These are phyloP conservation scores for Discostella pseudostelligera DNA, from an alignment of 108 stramenopile species.

Conservation along the genomic window DNA sequence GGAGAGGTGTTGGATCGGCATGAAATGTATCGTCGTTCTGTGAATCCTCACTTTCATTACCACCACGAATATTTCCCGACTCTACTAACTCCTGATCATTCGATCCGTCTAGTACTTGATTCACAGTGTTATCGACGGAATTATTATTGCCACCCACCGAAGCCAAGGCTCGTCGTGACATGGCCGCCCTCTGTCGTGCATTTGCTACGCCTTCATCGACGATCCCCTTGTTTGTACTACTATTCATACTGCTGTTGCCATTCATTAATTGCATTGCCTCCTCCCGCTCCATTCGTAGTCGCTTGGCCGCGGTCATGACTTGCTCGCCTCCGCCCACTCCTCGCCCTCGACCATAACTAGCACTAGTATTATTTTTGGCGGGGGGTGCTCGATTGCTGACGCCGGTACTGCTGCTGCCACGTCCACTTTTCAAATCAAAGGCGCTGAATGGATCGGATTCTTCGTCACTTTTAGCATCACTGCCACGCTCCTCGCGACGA, in stretches of 20 bases:
- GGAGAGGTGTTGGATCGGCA: not conserved
- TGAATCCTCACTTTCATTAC: not conserved
- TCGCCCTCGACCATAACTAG: slow-evolving; percentile 11
- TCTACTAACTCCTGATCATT: not conserved
- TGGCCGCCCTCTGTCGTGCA: slow-evolving; percentile 39
- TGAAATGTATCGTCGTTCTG: slow-evolving; percentile 28
- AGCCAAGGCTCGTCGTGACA: slow-evolving; percentile 31
- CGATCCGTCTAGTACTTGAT: not conserved
- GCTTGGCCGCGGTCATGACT: slow-evolving; percentile 50
- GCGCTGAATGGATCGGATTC: slow-evolving; percentile 22
- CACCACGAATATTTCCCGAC: not conserved
- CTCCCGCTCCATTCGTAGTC: slow-evolving; percentile 52
- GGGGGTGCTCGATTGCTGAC: not conserved
- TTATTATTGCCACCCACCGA: slow-evolving; percentile 32
- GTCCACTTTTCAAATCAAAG: slow-evolving; percentile 10
- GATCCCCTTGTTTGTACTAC: not conserved
- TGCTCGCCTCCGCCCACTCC: not conserved
- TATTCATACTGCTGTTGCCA: slow-evolving; percentile 11
- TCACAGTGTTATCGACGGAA: not conserved
- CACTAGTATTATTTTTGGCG: too few relatives aligned
- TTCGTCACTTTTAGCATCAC: slow-evolving; percentile 19
- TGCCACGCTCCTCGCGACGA: slow-evolving; percentile 6
- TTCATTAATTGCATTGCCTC: slow-evolving; percentile 37
- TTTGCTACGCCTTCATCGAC: slow-evolving; percentile 22
- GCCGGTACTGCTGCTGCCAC: not conserved